phyloP scores from a whole-genome alignment of 768 basidiomycete species.

The Pholiota conissans region DNA sequence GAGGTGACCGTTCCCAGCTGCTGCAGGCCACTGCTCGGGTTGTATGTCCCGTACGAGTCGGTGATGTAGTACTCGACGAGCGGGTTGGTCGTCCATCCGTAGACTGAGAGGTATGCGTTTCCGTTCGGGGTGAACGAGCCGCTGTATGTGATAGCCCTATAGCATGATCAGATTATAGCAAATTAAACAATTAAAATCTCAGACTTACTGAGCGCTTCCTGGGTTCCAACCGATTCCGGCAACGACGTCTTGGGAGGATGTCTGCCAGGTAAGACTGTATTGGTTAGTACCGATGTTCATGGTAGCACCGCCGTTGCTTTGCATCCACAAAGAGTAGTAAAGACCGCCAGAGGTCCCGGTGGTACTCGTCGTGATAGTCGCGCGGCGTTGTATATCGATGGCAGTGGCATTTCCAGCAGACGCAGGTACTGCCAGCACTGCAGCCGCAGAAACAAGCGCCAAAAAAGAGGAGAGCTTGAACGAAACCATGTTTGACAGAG shows the following conservation, averaged over 20 bases:
- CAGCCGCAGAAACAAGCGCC: slow-evolving; percentile 8
- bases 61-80: slow-evolving; percentile 50
- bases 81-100: slow-evolving; percentile 46
- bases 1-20: slow-evolving; percentile 38
- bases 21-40: slow-evolving; percentile 33
- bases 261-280: slow-evolving; percentile 16
- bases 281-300: slow-evolving; percentile 16
- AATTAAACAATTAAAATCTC: background rate
- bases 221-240: slow-evolving; percentile 35
- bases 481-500: slow-evolving; percentile 11
- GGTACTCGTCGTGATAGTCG: slow-evolving; percentile 13
- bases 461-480: slow-evolving; percentile 6
- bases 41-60: slow-evolving; percentile 41
- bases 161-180: background rate
- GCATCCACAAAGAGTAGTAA: slow-evolving; percentile 17
- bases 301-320: slow-evolving; percentile 12
- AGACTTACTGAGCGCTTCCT: slow-evolving; percentile 29
- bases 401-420: slow-evolving; percentile 5
- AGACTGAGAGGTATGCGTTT: slow-evolving; percentile 44
- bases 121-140: slow-evolving; percentile 37
- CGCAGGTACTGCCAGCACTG: slow-evolving; percentile 2
- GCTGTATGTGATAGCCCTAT: slow-evolving; percentile 34
- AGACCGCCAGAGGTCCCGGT: slow-evolving; percentile 11
- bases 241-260: slow-evolving; percentile 12
- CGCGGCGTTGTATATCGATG: slow-evolving; percentile 7